phyloP scores from a whole-genome alignment of 257 asterid genomes.

The Mentha longifolia region DNA sequence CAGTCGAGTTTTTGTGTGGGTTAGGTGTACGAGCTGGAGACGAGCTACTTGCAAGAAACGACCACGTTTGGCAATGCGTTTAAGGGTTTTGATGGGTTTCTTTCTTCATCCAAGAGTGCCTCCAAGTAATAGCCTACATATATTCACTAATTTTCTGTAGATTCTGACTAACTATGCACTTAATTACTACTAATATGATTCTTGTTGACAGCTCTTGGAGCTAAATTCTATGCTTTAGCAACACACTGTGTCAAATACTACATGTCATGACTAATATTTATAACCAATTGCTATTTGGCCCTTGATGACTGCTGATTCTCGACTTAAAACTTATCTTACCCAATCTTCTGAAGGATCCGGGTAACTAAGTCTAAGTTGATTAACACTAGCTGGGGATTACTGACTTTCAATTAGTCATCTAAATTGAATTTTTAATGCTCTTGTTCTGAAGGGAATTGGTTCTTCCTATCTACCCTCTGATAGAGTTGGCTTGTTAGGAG shows the following conservation, averaged over 20 bases:
- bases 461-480: neutral
- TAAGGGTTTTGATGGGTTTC: slow-evolving; percentile 90
- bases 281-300: neutral
- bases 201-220: neutral
- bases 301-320: neutral
- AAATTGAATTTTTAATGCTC: neutral
- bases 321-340: neutral
- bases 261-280: neutral
- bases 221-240: slow-evolving; percentile 7
- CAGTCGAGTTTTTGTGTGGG: neutral
- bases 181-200: neutral
- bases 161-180: neutral
- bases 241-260: neutral
- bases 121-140: slow-evolving; percentile 55
- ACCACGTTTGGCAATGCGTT: slow-evolving; percentile 74
- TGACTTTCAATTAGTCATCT: neutral
- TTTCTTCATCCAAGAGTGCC: slow-evolving; percentile 76
- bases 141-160: too few relatives aligned
- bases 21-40: slow-evolving; percentile 89
- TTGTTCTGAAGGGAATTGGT: neutral
- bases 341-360: neutral
- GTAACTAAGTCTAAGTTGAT: neutral
- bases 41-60: slow-evolving; percentile 86
- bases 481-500: neutral
- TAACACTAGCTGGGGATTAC: neutral